Base-by-base conservation (phyloP, 352 stramenopile genomes). In the Phytophthora brassicae region DNA sequence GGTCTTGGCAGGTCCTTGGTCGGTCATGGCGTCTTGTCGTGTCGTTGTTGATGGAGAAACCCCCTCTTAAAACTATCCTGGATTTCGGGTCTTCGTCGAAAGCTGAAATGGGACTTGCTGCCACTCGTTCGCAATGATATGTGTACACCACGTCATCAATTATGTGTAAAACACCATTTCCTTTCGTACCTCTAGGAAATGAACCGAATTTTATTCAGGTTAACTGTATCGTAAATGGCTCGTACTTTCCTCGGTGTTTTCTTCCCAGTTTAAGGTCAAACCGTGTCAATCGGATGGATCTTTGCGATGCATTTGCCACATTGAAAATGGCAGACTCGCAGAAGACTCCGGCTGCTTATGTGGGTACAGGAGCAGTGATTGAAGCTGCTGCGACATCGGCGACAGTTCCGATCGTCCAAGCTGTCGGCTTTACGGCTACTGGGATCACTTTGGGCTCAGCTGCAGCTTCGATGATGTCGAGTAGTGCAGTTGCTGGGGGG, bases 401-500 rank as follows among this genome's bases (percentile, higher is more conserved):
- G 8, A 58, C 44, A 20, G 43, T 68, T 14, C 63, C 51, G 9
- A 35, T 72, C 29, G 31, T 58, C 9, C 14, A 55, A 20, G 53
- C 57, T 5, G 31, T 77, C 13, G 79, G 74, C 8, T 85, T 83
- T 53, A 64, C 52, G 2, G 36, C 74, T 20, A 48, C 29, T 29
- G 74, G 71, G 11, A 83, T 81, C 43, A 64, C 66, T 45, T 63
- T 60, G 2, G 70, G 46, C 2, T 81, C 64, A 0, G 56, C 55
- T 4, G 78, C 75, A 17, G 75, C 64, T n/a, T 35, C 45, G 28
- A 81, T 81, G 66, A 86, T 86, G 75, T 79, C 75, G 33, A 48
- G 55, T 12, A 57, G 73, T 44, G 78, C 78, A 4, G 57, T 76
- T 43, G 66, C 68, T 8, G 43, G 31, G 20, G 75, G 75, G 75